phyloP scores from a whole-genome alignment of 148 eudicot genomes.

The Cornus kousa region DNA sequence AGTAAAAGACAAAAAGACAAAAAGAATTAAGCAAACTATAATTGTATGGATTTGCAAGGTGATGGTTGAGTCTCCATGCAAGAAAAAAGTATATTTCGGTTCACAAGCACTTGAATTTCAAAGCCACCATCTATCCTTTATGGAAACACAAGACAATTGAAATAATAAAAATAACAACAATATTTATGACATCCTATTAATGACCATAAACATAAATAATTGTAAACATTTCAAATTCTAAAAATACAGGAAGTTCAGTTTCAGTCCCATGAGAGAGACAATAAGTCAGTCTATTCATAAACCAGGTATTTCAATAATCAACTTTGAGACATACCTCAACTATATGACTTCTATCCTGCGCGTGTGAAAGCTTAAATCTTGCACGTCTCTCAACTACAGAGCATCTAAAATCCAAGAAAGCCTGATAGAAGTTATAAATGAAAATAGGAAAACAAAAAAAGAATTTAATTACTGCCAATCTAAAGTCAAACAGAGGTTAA shows the following conservation, averaged over 20 bases:
- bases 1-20: background rate
- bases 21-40: background rate
- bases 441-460: background rate
- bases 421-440: conserved; percentile 42
- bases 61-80: background rate
- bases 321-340: conserved; percentile 57
- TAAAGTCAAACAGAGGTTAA: background rate
- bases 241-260: background rate
- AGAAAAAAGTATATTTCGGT: conserved; percentile 2
- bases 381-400: conserved; percentile 87
- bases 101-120: conserved; percentile 2
- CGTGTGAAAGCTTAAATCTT: conserved; percentile 71
- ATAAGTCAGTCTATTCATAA: background rate
- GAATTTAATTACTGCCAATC: background rate
- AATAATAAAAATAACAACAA: background rate
- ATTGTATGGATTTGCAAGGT: background rate
- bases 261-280: background rate
- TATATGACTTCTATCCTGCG: conserved; percentile 78
- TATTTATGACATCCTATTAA: background rate
- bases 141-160: background rate
- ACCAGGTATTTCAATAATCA: background rate
- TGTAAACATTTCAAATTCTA: too few relatives aligned
- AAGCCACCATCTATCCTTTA: conserved; percentile 3
- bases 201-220: background rate
- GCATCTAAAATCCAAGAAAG: conserved; percentile 90